phyloP scores from a whole-genome alignment of 306 rosid genomes.

The Fagus crenata region DNA sequence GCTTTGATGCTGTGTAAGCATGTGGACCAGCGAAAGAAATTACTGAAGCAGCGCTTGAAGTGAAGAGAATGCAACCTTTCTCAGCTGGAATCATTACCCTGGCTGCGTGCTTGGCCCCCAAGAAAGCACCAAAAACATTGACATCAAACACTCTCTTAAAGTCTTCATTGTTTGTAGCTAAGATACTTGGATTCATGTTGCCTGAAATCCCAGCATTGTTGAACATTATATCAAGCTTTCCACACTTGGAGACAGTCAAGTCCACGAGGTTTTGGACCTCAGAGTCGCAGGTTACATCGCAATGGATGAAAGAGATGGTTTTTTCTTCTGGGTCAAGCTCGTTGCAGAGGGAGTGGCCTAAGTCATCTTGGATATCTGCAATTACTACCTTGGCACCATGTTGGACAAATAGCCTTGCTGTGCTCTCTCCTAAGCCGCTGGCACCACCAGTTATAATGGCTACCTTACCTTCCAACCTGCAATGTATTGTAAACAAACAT shows the following conservation, averaged over 20 bases:
- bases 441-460: neutral
- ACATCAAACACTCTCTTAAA: neutral
- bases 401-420: slow-evolving; percentile 30
- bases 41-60: neutral
- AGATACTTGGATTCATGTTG: neutral
- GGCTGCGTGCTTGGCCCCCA: slow-evolving; percentile 40
- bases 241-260: neutral
- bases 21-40: neutral
- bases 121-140: slow-evolving; percentile 15
- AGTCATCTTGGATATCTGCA: slow-evolving; percentile 32
- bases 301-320: slow-evolving; percentile 11
- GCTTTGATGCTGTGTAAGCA: neutral
- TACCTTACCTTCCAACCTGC: neutral
- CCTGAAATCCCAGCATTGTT: neutral
- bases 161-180: neutral
- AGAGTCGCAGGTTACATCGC: slow-evolving; percentile 5
- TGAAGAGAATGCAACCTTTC: neutral
- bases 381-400: slow-evolving; percentile 43
- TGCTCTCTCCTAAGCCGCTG: neutral
- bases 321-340: neutral
- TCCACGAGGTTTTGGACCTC: neutral
- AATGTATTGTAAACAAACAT: neutral
- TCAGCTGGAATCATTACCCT: slow-evolving; percentile 27
- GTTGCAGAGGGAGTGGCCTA: slow-evolving; percentile 8
- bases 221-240: neutral